These are phyloP conservation scores for Plectosphaerella sp. DNA, from an alignment of 2,329 filamentous ascomycete species.

Conservation along the genomic window DNA sequence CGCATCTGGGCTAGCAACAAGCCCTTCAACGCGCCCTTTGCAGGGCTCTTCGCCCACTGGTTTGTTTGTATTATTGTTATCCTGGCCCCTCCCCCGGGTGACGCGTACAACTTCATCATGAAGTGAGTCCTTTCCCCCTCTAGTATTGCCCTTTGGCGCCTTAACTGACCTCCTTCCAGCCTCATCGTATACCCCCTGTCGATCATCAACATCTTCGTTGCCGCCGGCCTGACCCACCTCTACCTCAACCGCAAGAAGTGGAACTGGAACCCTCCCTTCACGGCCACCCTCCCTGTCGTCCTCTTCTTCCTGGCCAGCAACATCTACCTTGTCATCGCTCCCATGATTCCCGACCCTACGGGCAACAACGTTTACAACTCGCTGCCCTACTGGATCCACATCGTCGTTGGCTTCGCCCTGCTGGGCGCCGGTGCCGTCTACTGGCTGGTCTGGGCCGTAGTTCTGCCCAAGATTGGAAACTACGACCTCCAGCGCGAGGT, in stretches of 20 bases:
- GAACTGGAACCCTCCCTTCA: constrained; percentile 51
- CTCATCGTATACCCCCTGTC: constrained; percentile 62
- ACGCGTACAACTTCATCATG: constrained; percentile 61
- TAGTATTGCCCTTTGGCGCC: not conserved
- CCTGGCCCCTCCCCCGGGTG: constrained; percentile 61
- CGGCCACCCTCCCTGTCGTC: constrained; percentile 47
- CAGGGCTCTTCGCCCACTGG: constrained; percentile 61
- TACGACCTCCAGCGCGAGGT: constrained; percentile 55
- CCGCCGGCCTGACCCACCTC: constrained; percentile 47
- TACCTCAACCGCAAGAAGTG: constrained; percentile 42
- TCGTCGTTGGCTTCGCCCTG: constrained; percentile 51
- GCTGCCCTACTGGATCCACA: constrained; percentile 55
- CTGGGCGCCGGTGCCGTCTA: constrained; percentile 49
- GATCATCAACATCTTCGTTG: constrained; percentile 51
- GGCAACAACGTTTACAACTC: constrained; percentile 48
- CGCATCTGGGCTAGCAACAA: constrained; percentile 59
- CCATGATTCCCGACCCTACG: constrained; percentile 46
- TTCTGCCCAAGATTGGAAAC: constrained; percentile 45
- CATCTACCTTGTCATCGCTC: constrained; percentile 55
- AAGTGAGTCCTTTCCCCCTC: constrained; percentile 40
- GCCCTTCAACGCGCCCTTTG: constrained; percentile 58
- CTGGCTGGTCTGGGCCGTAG: constrained; percentile 50
- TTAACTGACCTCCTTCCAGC: constrained; percentile 22
- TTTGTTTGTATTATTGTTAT: constrained; percentile 61
- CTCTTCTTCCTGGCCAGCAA: constrained; percentile 59